phyloP scores from a whole-genome alignment of 148 eudicot genomes.

The Spergularia marina region DNA sequence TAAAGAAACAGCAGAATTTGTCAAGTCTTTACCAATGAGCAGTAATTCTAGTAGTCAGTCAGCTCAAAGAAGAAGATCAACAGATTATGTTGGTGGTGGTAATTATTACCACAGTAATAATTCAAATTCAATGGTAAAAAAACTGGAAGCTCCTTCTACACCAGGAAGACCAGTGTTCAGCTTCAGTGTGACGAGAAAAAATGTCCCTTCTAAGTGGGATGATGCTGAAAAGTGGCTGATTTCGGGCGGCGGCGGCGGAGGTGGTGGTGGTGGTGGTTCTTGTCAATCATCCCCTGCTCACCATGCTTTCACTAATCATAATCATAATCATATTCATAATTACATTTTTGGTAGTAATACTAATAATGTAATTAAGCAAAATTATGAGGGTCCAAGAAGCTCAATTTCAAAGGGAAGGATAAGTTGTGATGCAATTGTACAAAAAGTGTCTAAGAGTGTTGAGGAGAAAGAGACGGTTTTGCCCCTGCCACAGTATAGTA shows the following conservation, averaged over 20 bases:
- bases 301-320: constrained; percentile 5
- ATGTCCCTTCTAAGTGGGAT: constrained; percentile 86
- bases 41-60: constrained; percentile 25
- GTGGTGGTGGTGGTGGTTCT: constrained; percentile 19
- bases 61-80: constrained; percentile 38
- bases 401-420: constrained; percentile 29
- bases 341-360: not conserved
- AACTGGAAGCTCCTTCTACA: constrained; percentile 56
- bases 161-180: constrained; percentile 78
- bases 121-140: constrained; percentile 25
- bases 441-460: constrained; percentile 45
- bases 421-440: constrained; percentile 41
- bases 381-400: constrained; percentile 18
- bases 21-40: constrained; percentile 60
- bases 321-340: constrained; percentile 7
- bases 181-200: constrained; percentile 62
- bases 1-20: constrained; percentile 71
- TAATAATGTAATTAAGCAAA: constrained; percentile 24
- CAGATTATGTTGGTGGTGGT: not conserved
- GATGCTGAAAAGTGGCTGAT: constrained; percentile 85
- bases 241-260: not conserved
- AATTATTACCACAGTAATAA: not conserved
- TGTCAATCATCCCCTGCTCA: constrained; percentile 69
- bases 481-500: not conserved
- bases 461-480: constrained; percentile 33